phyloP scores from a whole-genome alignment of 2,329 filamentous ascomycete genomes.

The Xylariaceae sp. region DNA sequence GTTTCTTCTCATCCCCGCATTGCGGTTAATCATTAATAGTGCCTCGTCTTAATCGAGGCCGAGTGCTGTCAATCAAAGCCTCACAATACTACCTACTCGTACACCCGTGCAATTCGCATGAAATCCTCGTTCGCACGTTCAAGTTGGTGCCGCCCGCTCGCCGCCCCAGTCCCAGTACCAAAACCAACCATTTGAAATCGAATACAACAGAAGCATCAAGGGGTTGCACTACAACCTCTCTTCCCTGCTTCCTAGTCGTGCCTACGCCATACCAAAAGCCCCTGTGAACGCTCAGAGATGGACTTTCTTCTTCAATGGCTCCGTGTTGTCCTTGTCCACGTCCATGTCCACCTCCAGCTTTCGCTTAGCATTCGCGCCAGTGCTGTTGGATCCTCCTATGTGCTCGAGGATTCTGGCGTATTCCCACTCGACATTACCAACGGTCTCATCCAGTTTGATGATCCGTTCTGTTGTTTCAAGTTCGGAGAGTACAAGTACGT shows the following conservation, averaged over 20 bases:
- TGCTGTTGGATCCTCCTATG: slow-evolving; percentile 21
- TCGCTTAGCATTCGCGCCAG: slow-evolving; percentile 40
- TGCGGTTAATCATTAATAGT: slow-evolving; percentile 11
- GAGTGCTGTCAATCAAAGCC: not conserved
- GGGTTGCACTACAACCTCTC: slow-evolving; percentile 8
- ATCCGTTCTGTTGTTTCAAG: slow-evolving; percentile 63
- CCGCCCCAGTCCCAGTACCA: not conserved
- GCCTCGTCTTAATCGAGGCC: not conserved
- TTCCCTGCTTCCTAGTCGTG: slow-evolving; percentile 1
- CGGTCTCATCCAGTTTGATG: slow-evolving; percentile 65
- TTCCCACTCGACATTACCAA: slow-evolving; percentile 64
- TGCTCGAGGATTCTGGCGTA: slow-evolving; percentile 59
- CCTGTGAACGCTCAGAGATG: slow-evolving; percentile 27
- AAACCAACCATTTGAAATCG: slow-evolving; percentile 20
- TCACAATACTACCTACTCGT: not conserved
- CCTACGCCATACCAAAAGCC: not conserved
- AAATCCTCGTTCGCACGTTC: not conserved
- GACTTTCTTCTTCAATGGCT: slow-evolving; percentile 41
- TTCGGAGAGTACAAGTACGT: slow-evolving; percentile 64
- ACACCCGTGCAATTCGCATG: not conserved
- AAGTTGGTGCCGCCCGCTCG: not conserved
- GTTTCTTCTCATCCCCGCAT: slow-evolving; percentile 9
- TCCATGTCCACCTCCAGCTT: slow-evolving; percentile 36
- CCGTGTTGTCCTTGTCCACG: slow-evolving; percentile 11
- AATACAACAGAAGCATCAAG: slow-evolving; percentile 27